A percentile compares a stretch with the other conserved stretches of the same genome.
Conservation (phyloP, 495 filamentous ascomycete species). For the Xylaria bambusicola region DNA sequence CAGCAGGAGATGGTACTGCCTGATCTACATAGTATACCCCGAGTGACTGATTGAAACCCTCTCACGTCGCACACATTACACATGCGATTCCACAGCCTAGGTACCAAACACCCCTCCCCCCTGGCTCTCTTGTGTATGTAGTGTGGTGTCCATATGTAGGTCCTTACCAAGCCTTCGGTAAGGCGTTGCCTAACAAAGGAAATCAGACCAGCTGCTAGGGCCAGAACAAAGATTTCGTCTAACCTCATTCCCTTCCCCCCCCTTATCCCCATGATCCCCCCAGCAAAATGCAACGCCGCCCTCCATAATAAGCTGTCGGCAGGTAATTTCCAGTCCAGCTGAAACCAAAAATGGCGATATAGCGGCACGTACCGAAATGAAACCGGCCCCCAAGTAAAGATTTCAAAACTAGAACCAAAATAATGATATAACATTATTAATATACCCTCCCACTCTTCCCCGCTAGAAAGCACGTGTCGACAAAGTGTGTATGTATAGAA, state of each 20-base stretch:
- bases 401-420: too few species aligned
- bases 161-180: conserved; percentile 21
- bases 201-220: conserved; percentile 1
- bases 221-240: not conserved
- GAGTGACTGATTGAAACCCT: not conserved
- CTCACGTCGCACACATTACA: not conserved
- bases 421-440: too few species aligned
- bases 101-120: not conserved
- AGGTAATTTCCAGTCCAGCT: conserved; percentile 5
- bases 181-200: not conserved
- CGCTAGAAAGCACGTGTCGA: not conserved
- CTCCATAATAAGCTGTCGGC: conserved; percentile 4
- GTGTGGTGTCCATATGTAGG: conserved; percentile 21
- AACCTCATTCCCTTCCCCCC: too few species aligned
- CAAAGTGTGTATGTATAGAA: not conserved
- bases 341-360: not conserved
- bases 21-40: not conserved
- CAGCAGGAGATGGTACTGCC: too few species aligned
- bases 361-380: not conserved
- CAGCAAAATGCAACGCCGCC: too few species aligned
- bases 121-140: not conserved
- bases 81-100: not conserved
- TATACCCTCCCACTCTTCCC: conserved; percentile 11
- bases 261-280: too few species aligned
- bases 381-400: conserved; percentile 11